Percentiles rank a stretch among this genome's conserved stretches.
phyloP scores from a whole-genome alignment of 2,329 filamentous ascomycete genomes.

The Cryphonectria carpinicola region DNA sequence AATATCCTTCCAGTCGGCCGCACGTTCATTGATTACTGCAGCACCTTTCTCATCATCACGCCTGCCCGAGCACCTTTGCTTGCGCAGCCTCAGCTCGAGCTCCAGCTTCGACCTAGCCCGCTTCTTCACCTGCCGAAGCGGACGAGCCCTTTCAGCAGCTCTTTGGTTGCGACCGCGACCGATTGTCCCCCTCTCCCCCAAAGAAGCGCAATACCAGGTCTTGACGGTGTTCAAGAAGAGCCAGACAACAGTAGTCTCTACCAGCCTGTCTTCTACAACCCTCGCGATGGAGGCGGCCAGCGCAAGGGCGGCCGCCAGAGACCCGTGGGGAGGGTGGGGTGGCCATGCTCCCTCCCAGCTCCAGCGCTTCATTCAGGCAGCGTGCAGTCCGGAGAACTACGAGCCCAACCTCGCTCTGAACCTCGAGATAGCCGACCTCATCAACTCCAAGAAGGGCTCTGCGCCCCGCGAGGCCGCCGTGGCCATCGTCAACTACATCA shows the following conservation, averaged over 20 bases:
- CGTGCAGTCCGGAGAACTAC: constrained; percentile 96
- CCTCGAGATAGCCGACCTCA: constrained; percentile 93
- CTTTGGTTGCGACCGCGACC: not conserved
- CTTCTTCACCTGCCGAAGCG: not conserved
- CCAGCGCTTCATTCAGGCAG: constrained; percentile 93
- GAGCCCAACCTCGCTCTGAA: constrained; percentile 96
- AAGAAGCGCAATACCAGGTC: not conserved
- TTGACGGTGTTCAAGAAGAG: not conserved
- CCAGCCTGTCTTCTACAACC: constrained; percentile 11
- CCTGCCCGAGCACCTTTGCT: not conserved
- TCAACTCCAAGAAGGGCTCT: constrained; percentile 97
- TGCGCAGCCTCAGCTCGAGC: not conserved
- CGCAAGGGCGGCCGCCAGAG: constrained; percentile 90
- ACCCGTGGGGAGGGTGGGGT: constrained; percentile 85
- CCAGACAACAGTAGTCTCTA: constrained; percentile 3
- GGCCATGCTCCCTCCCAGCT: constrained; percentile 77
- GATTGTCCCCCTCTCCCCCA: too few species aligned
- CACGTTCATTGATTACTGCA: not conserved
- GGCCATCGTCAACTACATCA: constrained; percentile 91
- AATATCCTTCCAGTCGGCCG: not conserved
- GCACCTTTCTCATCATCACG: not conserved
- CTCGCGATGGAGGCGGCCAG: constrained; percentile 86
- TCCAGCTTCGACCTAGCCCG: not conserved
- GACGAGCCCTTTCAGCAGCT: too few species aligned
- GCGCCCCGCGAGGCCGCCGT: constrained; percentile 93